Evolutionary conservation across 257 asterid species (phyloP).

Genomic region (Gardenia jasminoides): DNA sequence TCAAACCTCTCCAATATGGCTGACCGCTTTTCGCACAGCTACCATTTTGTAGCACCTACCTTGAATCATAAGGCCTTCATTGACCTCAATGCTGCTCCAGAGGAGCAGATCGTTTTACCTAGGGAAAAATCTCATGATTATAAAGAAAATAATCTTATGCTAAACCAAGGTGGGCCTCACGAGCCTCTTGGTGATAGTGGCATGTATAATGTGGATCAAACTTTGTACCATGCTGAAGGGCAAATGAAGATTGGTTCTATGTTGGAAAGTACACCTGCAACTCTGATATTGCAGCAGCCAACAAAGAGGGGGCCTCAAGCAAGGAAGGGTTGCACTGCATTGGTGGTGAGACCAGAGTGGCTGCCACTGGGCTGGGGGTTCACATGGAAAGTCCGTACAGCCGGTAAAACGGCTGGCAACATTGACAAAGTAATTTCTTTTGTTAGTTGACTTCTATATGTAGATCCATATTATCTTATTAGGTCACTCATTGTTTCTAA

Average conservation of each 20-base stretch:
- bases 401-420: neutral
- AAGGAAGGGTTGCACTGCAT: neutral
- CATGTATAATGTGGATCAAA: neutral
- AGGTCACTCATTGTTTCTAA: neutral
- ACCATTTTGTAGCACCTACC: neutral
- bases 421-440: constrained; percentile 13
- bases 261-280: neutral
- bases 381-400: neutral
- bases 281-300: neutral
- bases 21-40: neutral
- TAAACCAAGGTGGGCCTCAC: neutral
- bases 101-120: neutral
- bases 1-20: neutral
- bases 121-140: neutral
- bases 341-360: constrained; percentile 13
- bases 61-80: neutral
- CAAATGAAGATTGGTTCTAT: neutral
- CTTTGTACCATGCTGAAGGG: neutral
- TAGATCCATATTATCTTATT: neutral
- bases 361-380: constrained; percentile 9
- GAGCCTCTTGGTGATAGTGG: neutral
- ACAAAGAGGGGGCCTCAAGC: neutral
- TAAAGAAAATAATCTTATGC: neutral
- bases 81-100: neutral
- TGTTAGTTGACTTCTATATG: neutral